A percentile compares a stretch with the other conserved stretches of the same genome.
phyloP scores from a whole-genome alignment of 2,329 filamentous ascomycete genomes.

The Pseudogymnoascus sp. region DNA sequence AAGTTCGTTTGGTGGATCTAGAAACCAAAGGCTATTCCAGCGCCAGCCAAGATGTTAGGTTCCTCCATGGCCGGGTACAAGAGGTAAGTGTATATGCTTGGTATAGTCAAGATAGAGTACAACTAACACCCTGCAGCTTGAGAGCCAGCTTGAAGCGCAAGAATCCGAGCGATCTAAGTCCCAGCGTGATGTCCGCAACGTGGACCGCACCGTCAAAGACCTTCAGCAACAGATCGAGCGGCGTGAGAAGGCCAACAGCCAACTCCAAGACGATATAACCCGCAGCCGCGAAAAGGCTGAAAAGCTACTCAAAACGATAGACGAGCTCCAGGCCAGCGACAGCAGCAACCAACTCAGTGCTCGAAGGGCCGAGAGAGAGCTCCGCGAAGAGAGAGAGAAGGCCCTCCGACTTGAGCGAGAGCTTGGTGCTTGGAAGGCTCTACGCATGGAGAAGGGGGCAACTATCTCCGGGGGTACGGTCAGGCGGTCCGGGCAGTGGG shows the following conservation, averaged over 20 bases:
- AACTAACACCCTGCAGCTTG: constrained; percentile 53
- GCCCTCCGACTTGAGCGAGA: constrained; percentile 75
- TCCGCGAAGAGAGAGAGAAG: constrained; percentile 82
- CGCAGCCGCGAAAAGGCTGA: constrained; percentile 86
- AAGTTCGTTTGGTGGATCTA: constrained; percentile 81
- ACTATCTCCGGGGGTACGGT: constrained; percentile 17
- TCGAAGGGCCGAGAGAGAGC: constrained; percentile 79
- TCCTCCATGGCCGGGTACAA: constrained; percentile 87
- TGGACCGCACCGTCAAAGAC: constrained; percentile 90
- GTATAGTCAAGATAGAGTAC: constrained; percentile 13
- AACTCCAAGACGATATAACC: constrained; percentile 73
- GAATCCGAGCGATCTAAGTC: constrained; percentile 71
- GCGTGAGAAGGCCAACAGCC: constrained; percentile 75
- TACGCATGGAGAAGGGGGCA: constrained; percentile 53
- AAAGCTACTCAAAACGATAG: constrained; percentile 80
- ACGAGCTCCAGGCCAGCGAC: constrained; percentile 85
- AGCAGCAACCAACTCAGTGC: constrained; percentile 71
- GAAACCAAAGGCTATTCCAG: constrained; percentile 97
- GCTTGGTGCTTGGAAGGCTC: constrained; percentile 68
- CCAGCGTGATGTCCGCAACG: constrained; percentile 79
- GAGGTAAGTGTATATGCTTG: constrained; percentile 59
- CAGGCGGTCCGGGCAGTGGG: constrained; percentile 20
- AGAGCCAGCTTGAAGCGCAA: constrained; percentile 75
- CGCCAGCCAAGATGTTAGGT: constrained; percentile 88
- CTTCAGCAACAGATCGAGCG: constrained; percentile 86